Evolutionary conservation across 1,284 basidiomycete genomes (phyloP).

Genomic region (Cryptococcus wingfieldii): DNA sequence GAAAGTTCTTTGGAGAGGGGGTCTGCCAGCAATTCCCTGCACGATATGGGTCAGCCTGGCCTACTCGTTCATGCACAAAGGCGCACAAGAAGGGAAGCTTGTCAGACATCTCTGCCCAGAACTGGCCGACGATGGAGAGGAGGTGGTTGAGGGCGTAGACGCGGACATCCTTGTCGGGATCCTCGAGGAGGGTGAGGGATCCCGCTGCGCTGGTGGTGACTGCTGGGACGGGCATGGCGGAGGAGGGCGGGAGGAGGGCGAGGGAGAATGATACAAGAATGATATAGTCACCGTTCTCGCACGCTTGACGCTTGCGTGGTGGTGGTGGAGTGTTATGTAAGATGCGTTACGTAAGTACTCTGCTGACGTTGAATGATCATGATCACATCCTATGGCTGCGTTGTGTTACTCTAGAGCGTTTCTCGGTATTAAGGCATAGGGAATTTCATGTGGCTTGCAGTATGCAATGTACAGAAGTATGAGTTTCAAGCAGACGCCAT

Average conservation of each 20-base stretch:
- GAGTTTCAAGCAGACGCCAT: too few relatives aligned
- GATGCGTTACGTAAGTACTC: too few relatives aligned
- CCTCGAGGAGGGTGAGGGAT: conserved; percentile 81
- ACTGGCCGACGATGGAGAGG: conserved; percentile 77
- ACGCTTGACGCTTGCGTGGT: too few relatives aligned
- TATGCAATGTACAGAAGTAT: too few relatives aligned
- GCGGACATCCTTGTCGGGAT: conserved; percentile 73
- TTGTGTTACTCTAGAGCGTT: too few relatives aligned
- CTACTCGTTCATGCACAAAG: not conserved
- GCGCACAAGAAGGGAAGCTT: conserved; percentile 81
- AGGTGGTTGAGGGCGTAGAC: conserved; percentile 82
- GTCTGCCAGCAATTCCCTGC: conserved; percentile 84
- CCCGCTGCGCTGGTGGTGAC: conserved; percentile 58
- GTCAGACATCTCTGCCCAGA: conserved; percentile 97
- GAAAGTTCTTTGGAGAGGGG: conserved; percentile 61
- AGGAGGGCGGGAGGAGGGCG: too few relatives aligned
- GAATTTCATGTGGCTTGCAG: too few relatives aligned
- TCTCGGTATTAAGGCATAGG: too few relatives aligned
- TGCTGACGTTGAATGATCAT: too few relatives aligned
- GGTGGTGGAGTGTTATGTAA: too few relatives aligned
- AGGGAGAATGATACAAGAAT: too few relatives aligned
- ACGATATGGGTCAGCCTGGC: conserved; percentile 4
- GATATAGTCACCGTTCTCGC: not conserved
- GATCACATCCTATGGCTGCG: too few relatives aligned
- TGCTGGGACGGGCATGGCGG: conserved; percentile 40